A percentile compares a stretch with the other conserved stretches of the same genome.
Conservation (phyloP, 352 stramenopile species). For the Globisporangium orthogonon region DNA sequence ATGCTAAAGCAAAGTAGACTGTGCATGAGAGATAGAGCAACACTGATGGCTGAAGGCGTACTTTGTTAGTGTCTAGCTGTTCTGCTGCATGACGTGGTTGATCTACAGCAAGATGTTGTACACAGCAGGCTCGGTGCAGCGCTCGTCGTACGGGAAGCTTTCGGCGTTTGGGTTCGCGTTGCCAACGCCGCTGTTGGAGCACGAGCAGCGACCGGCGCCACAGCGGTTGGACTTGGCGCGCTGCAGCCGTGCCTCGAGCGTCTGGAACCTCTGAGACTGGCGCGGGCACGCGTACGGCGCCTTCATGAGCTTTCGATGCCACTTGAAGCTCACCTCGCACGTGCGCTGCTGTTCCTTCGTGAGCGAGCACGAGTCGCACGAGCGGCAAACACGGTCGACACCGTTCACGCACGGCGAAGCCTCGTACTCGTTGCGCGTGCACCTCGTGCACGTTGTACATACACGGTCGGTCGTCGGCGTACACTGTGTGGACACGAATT, state of each 20-base stretch:
- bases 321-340: slow-evolving; percentile 51
- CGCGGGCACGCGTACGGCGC: slow-evolving; percentile 63
- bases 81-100: not conserved
- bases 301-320: slow-evolving; percentile 56
- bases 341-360: slow-evolving; percentile 45
- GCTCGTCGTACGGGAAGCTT: slow-evolving; percentile 56
- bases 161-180: slow-evolving; percentile 74
- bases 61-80: no score
- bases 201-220: slow-evolving; percentile 66
- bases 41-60: no score
- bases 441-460: slow-evolving; percentile 54
- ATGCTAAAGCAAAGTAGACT: not conserved
- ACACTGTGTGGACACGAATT: slow-evolving; percentile 39
- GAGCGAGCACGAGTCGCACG: slow-evolving; percentile 68
- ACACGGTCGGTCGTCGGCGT: slow-evolving; percentile 50
- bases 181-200: slow-evolving; percentile 49
- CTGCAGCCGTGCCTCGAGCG: slow-evolving; percentile 55
- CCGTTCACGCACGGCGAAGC: slow-evolving; percentile 43
- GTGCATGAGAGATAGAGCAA: not conserved
- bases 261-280: slow-evolving; percentile 43
- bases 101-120: slow-evolving; percentile 59
- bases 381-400: slow-evolving; percentile 54
- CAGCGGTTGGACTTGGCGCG: slow-evolving; percentile 63
- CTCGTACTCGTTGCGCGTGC: slow-evolving; percentile 69
- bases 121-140: slow-evolving; percentile 50